Base-by-base conservation (phyloP, 805 yeast species). In the Sporopachydermia lactativora region DNA sequence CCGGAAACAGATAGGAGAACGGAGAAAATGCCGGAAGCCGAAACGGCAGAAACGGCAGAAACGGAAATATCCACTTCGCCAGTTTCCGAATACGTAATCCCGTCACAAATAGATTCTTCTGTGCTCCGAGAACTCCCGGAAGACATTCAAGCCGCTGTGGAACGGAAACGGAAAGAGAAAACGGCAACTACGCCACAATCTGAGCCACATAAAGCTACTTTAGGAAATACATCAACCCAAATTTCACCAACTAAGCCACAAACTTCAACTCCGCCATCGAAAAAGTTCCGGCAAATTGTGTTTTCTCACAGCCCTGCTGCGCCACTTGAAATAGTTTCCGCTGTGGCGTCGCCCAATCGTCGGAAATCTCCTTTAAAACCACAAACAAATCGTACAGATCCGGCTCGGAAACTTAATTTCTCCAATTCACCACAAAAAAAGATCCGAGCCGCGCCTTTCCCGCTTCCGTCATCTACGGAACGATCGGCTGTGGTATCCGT, bases 91-190 rank as follows among this genome's bases (percentile, higher is more conserved):
- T 49, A 49, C 18, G 47, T 48, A 2, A 45, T 59, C 5, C 63
- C 61, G 1, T 45, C 48, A 19, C 60, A 58, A 17, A 39, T 53
- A 5, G 57, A 53, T 36, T 47, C 54, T 2, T 52, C 55, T 11
- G 48, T 50, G 3, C 47, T 55, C 41, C 49, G 44, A 39, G 52
- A 39, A 34, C 39, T 57, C n/a, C 60, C 55, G 13, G 44, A 49
- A 2, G 41, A 41, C 2, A 39, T 53, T 4, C 31, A 24, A n/a
- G 13, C 8, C 13, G 31, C 8, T 8, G 8, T 8, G 8, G n/a
- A n/a, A n/a, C 31, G n/a, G 8, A 24, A 24, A 24, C 8, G 31
- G n/a, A 24, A 24, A 24, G 31, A 24, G n/a, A 24, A 24, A n/a
- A 24, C 13, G 8, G 31, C 31, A 8, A 8, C 31, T 24, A 24